Base-by-base conservation (phyloP, 2,329 filamentous ascomycete genomes). In the Claviceps cyperi region DNA sequence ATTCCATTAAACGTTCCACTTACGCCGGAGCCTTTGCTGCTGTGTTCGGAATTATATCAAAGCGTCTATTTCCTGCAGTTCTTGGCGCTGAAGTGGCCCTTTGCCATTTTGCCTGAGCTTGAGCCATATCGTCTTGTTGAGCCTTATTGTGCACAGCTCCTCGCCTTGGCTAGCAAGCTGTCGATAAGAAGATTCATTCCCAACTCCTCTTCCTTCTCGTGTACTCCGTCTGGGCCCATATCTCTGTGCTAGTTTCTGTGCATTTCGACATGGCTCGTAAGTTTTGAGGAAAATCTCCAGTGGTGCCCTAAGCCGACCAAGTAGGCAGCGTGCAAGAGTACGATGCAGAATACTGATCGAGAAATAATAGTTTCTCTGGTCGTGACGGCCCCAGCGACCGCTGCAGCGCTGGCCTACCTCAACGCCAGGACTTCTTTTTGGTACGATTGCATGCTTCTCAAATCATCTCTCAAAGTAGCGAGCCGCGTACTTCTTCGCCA, bases 341-440 rank as follows among this genome's bases (percentile, higher is more conserved):
- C 14, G 14, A 15, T 37, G 44, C 17, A 35, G 14, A 39, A 35
- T 13, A 43, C 47, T 50, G 35, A 49, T 24, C 8, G 13, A 22
- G 3, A 32, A 15, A 1, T 51, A 78, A 74, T 77, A 78, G 74
- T 78, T 41, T 75, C 78, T 43, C 64, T 80, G 21, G 64, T 69
- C 21, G 54, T 80, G 46, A 71, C 78, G 6, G 69, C 75, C 28
- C 80, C 84, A 17, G 82, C 82, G 15, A 75, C 78, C 43, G 74
- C 76, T 32, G 83, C 84, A 4, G 74, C 76, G 4, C 69, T 84
- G n/a, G 84, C 86, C 35, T 94, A 94, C 63, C 65, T 91, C 57
- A 87, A 92, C 61, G 88, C 84, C 41, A 81, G 77, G 62, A 75
- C 74, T 52, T 74, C 76, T 6, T 57, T 90, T 43, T 80, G 72